Evolutionary conservation across 192 early-diverging fungal genomes (phyloP), one percentile per base, ranked within the genome.

Genomic region (Chytriomyces confervae): DNA sequence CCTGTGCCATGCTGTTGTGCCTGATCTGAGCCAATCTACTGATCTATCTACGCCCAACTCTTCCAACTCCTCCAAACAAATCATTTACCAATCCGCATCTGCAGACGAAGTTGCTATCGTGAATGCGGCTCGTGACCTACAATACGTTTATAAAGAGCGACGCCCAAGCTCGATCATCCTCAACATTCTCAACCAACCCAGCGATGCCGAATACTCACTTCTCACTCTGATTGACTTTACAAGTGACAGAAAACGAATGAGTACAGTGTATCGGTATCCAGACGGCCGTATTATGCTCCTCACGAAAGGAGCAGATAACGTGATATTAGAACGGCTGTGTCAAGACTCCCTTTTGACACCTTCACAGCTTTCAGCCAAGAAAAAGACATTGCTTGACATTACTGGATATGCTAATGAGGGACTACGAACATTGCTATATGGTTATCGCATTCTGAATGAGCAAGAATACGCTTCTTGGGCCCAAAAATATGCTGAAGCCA

Each of bases 101-200:
- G 94, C 95, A 7, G 95, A 96, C 75, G 95, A 96, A 81, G 91
- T 91, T 77, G 95, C 95, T n/a, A 79, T 96, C 49, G 93, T 95
- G 1, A 89, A 87, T 0, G 94, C 91, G 7, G 95, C 95, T 2
- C 89, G 88, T 23, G 89, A 93, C 72, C 80, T 93, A 16, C 93
- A 93, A 36, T 93, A 84, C 45, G 50, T 60, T 20, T 85, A 84
- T 62, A 46, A 68, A 47, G 46, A 65, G n/a, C 77, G 84, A 5
- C 45, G 46, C 10, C 73, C 69, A 66, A 80, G 77, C 51, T 57
- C 57, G 16, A 77, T 86, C 1, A 71, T 27, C 3, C 44, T 83
- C 1, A 62, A 61, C 20, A 68, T 78, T 5, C 62, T 73, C 18
- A 72, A 72, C 71, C 47, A 74, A 65, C 23, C 43, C 16, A 20